Evolutionary conservation across 305 asterid genomes (phyloP).

Genomic region (Fraxinus paxiana): DNA sequence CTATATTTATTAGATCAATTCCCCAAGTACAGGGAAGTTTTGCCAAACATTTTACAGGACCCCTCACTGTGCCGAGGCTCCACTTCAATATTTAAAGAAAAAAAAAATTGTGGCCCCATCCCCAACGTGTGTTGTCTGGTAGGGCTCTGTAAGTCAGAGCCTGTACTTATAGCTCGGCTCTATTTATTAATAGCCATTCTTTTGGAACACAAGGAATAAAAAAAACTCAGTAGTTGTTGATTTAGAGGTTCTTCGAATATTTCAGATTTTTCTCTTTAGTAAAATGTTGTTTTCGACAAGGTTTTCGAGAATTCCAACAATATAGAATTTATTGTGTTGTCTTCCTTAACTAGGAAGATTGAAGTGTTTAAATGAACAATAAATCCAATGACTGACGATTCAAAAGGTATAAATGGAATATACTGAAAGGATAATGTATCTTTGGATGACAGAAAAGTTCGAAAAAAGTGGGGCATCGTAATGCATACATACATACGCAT

Average conservation of each 20-base stretch:
- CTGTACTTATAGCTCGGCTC: no score
- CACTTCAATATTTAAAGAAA: no score
- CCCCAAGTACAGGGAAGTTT: no score
- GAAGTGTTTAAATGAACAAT: no score
- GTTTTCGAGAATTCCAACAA: not conserved
- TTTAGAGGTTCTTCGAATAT: not conserved
- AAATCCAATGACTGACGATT: not conserved
- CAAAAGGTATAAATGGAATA: not conserved
- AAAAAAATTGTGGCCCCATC: no score
- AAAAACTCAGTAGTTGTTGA: not conserved
- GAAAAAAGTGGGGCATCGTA: not conserved
- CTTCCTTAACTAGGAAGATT: not conserved
- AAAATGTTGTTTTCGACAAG: not conserved
- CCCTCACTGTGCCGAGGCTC: no score
- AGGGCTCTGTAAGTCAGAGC: no score
- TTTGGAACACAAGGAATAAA: not conserved
- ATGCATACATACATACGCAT: not conserved
- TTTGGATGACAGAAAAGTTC: not conserved
- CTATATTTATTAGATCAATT: no score
- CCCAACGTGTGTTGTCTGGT: no score
- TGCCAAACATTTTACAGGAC: no score
- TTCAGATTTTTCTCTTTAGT: not conserved
- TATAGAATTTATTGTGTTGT: no score
- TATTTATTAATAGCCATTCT: not conserved
- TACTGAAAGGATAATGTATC: not conserved